Evolutionary conservation across 768 basidiomycete species (phyloP).

Genomic region (Phaeolepiota aurea): DNA sequence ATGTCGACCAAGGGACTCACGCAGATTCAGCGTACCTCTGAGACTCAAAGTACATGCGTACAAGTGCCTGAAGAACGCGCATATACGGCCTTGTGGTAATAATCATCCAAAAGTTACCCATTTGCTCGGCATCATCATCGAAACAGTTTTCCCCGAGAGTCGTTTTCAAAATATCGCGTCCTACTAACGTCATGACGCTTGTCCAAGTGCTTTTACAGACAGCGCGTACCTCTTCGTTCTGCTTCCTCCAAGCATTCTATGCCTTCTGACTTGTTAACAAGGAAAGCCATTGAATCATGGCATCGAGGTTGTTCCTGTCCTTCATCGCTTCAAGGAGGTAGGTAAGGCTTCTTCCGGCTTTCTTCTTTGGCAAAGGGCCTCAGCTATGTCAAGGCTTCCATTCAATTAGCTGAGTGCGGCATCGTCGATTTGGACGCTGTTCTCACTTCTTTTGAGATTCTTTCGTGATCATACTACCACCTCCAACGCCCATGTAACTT

Average conservation of each 20-base stretch:
- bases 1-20: conserved; percentile 13
- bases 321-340: conserved; percentile 28
- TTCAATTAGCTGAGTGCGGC: not conserved
- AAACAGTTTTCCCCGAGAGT: conserved; percentile 25
- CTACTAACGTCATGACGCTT: conserved; percentile 23
- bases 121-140: conserved; percentile 22
- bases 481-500: not conserved
- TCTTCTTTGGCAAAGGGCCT: conserved; percentile 21
- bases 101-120: conserved; percentile 28
- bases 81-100: conserved; percentile 36
- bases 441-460: not conserved
- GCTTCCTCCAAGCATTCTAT: no score
- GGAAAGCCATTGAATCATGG: conserved; percentile 24
- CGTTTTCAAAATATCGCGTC: conserved; percentile 14
- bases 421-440: not conserved
- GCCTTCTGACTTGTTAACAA: conserved; percentile 22
- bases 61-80: conserved; percentile 30
- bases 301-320: conserved; percentile 31
- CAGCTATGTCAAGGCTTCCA: conserved; percentile 26
- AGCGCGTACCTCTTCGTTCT: no score
- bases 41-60: conserved; percentile 23
- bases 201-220: no score
- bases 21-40: conserved; percentile 22
- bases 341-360: conserved; percentile 26
- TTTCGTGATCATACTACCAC: not conserved